Evolutionary conservation across 2,329 filamentous ascomycete species (phyloP), one percentile per base, ranked within the genome.

Genomic region (Pezicula carpinea): DNA sequence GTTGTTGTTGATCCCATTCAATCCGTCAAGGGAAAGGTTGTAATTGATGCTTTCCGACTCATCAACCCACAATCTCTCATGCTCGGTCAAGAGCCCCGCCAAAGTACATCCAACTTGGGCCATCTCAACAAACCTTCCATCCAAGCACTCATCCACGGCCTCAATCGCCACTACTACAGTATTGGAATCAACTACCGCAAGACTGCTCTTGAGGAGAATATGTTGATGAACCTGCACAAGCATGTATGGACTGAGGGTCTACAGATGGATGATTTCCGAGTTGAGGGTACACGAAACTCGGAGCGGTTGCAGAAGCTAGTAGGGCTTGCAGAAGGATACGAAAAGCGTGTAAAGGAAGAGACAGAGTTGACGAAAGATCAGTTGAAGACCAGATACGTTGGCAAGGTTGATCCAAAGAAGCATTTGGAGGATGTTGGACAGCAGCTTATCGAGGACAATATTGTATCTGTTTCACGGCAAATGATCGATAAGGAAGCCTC

Each of bases 401-500:
- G 93, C 69, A 99, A 99, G 75, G 83, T 97, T 48, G 93, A 99
- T 64, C 93, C 93, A 48, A 99, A 99, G 85, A 99, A 99, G 77
- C 95, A 99, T 68, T 79, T 99, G 64, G 91, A 96, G 69, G 90
- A 96, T 59, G 89, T 99, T 39, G 93, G 93, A 46, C 91, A 96
- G 70, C 85, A 95, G 66, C 79, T 97, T 55, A 97, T 99, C 62
- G 95, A 99, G 72, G 93, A 99, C 79, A 99, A 99, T 71, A 99
- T 99, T 55, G 93, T 99, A 11, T 89, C 90, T 3, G 91, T 99
- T n/a, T 95, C 90, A 55, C 80, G 92, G 66, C 93, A 97, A 69
- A 96, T 99, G 92, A 97, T 99, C 62, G 93, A 97, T 74, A 97
- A 97, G 74, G 93, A 99, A 69, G 93, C 93, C 3, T 93, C 90